Percentiles rank a stretch among this genome's conserved stretches.
Conservation (phyloP, 371 early-diverging fungal species). For the Circinella umbellata region DNA sequence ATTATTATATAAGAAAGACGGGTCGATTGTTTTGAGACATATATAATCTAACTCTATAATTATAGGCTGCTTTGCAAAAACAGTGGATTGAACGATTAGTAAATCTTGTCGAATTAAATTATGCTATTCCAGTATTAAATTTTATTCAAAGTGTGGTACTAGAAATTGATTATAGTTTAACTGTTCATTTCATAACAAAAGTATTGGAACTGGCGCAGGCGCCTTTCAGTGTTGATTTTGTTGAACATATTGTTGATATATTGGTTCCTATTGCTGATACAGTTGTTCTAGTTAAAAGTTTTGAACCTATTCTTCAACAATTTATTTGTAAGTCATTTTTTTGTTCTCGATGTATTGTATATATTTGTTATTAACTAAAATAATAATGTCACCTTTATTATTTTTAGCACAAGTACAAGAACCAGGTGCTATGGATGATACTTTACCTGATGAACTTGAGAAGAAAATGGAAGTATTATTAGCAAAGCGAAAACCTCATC, state of each 20-base stretch:
- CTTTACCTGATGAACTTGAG: background rate
- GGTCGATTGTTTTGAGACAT: background rate
- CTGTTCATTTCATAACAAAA: constrained; percentile 60
- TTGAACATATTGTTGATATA: constrained; percentile 53
- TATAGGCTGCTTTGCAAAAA: constrained; percentile 60
- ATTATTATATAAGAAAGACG: background rate
- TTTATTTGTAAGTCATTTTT: constrained; percentile 2
- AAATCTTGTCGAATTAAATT: constrained; percentile 65
- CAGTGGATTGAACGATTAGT: constrained; percentile 69
- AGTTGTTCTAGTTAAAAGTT: constrained; percentile 25
- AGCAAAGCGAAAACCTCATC: constrained; percentile 3
- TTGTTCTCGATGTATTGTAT: background rate
- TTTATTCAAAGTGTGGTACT: constrained; percentile 51
- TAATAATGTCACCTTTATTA: background rate
- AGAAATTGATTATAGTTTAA: constrained; percentile 62
- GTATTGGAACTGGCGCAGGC: constrained; percentile 52
- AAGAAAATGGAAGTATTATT: background rate
- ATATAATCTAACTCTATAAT: too few species aligned
- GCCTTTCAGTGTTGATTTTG: constrained; percentile 53
- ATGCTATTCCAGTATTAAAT: constrained; percentile 61
- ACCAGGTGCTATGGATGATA: background rate
- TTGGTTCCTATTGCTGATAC: constrained; percentile 52
- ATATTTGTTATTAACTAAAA: background rate
- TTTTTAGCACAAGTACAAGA: background rate
- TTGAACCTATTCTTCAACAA: constrained; percentile 7